Base-by-base conservation (phyloP, 306 rosid species). In the Prunus mongolica region DNA sequence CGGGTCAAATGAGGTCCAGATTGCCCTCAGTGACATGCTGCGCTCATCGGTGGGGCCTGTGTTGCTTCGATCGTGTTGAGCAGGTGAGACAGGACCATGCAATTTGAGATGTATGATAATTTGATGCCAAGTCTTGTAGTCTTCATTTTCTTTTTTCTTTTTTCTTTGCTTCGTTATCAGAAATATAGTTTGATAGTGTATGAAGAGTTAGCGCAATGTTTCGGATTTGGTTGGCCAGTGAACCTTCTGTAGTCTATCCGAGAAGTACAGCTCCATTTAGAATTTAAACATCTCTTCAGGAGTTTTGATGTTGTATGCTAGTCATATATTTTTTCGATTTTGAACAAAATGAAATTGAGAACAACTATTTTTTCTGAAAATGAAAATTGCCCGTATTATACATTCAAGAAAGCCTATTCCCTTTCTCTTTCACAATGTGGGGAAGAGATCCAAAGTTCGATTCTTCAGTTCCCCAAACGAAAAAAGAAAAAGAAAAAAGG, bases 1-100 rank as follows among this genome's bases (percentile, higher is more conserved):
- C 67, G 99, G 99, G 28, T 91, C 99, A n/a, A 85, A 82, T 45
- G 99, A 93, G 65, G 91, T 96, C 72, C 98, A 96, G 87, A 76
- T 76, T 27, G 97, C 98, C 70, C 96, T 96, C 65, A 86, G 93
- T 64, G 97, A 93, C 65, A 96, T 96, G 96, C 94, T 93, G 76
- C 83, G 88, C 83, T 87, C 87, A 65, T 82, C 98, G 2, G 86
- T 96, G 19, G 99, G 99, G 78, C 98, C 99, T 45, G 71, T 96
- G 81, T 82, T 96, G 72, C 91, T 91, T 55, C 89, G 87, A 12
- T 88, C 97, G 22, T 86, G 91, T 86, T 93, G 92, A 90, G 83
- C 67, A 45, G 74, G 83, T 65, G 50, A 76, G 74, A 55, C 77
- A 74, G 83, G 66, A 76, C 82, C 91, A 80, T 67, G 66, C 85